Percentiles rank a stretch among this genome's conserved stretches.
phyloP scores from a whole-genome alignment of 306 rosid species.

The Fragaria ananassa region DNA sequence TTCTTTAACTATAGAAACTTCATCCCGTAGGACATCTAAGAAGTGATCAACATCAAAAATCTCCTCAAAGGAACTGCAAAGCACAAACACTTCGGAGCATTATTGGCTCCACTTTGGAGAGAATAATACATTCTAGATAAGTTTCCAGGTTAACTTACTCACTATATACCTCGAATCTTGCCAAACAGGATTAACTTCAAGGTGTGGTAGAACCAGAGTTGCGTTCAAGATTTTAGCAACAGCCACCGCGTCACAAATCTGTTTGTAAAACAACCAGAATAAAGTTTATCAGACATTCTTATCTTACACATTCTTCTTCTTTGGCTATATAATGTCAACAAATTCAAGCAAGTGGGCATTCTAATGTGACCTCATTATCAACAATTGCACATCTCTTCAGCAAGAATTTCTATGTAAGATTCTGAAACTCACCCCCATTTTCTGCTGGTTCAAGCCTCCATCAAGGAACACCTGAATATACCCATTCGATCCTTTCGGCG shows the following conservation, averaged over 20 bases:
- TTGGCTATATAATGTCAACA: background rate
- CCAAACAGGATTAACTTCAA: slow-evolving; percentile 97
- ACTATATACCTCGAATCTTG: slow-evolving; percentile 74
- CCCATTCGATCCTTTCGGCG: slow-evolving; percentile 55
- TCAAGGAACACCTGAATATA: slow-evolving; percentile 94
- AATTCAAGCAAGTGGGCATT: slow-evolving; percentile 4
- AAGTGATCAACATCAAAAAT: slow-evolving; percentile 93
- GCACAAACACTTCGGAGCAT: slow-evolving; percentile 11
- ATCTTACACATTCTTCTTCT: background rate
- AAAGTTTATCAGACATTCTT: slow-evolving; percentile 4
- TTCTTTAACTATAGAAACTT: slow-evolving; percentile 71
- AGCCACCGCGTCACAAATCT: slow-evolving; percentile 99
- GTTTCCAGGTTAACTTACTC: slow-evolving; percentile 12
- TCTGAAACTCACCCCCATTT: slow-evolving; percentile 75
- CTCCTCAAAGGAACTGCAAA: slow-evolving; percentile 73
- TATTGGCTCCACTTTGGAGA: background rate
- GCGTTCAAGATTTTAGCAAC: slow-evolving; percentile 94
- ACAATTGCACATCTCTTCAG: background rate
- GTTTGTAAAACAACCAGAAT: background rate
- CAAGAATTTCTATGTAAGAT: background rate
- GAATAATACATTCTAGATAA: slow-evolving; percentile 9
- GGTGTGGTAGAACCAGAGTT: slow-evolving; percentile 81
- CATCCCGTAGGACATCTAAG: slow-evolving; percentile 67
- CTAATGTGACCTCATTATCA: background rate
- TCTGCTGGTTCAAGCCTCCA: slow-evolving; percentile 97